Evolutionary conservation across 306 rosid species (phyloP).

Genomic region (Hylodesmum podocarpum): DNA sequence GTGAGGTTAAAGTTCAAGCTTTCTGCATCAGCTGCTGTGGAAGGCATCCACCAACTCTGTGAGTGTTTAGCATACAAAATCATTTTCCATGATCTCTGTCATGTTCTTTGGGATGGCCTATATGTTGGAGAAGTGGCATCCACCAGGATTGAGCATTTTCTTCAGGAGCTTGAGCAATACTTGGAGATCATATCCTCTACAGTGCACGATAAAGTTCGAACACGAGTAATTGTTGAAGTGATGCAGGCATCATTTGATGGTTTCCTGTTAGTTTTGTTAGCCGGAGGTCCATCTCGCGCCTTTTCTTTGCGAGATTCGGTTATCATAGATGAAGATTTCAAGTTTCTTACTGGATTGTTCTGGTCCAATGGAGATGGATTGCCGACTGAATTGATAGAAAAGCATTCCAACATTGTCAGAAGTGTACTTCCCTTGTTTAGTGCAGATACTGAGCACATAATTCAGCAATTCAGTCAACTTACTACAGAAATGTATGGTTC

Average conservation of each 20-base stretch:
- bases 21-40: conserved; percentile 61
- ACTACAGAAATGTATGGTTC: conserved; percentile 55
- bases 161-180: conserved; percentile 80
- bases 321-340: conserved; percentile 80
- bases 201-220: conserved; percentile 83
- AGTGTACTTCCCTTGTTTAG: conserved; percentile 57
- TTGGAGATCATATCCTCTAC: conserved; percentile 86
- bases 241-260: conserved; percentile 93
- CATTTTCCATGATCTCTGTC: conserved; percentile 65
- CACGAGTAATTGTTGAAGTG: conserved; percentile 77
- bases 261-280: conserved; percentile 74
- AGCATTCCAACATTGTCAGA: conserved; percentile 53
- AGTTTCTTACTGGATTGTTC: conserved; percentile 74
- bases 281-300: conserved; percentile 89
- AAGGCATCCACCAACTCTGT: conserved; percentile 77
- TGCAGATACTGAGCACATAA: conserved; percentile 51
- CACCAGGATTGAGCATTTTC: conserved; percentile 75
- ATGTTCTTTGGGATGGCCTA: conserved; percentile 77
- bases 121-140: conserved; percentile 67
- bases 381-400: conserved; percentile 72
- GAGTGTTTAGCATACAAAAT: conserved; percentile 73
- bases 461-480: conserved; percentile 60
- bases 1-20: conserved; percentile 63
- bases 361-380: conserved; percentile 98
- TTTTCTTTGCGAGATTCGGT: conserved; percentile 65